These are phyloP conservation scores for Rhynchosporium agropyri DNA, from an alignment of 2,329 filamentous ascomycete species.

Conservation along the genomic window DNA sequence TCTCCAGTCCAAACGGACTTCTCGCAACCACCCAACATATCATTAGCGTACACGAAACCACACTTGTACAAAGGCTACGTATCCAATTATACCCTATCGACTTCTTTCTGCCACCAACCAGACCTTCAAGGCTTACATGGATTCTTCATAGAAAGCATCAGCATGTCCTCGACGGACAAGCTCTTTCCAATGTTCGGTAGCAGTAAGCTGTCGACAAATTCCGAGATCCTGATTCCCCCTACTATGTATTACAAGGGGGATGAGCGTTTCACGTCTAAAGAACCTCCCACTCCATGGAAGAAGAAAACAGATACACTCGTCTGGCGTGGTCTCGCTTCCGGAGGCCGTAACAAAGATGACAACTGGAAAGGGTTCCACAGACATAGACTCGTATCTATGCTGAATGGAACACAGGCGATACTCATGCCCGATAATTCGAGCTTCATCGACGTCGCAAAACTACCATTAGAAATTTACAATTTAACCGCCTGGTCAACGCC, in stretches of 20 bases:
- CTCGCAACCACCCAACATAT: slow-evolving; percentile 51
- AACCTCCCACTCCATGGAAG: slow-evolving; percentile 57
- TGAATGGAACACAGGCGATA: slow-evolving; percentile 48
- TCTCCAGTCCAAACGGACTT: slow-evolving; percentile 49
- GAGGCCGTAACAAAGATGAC: slow-evolving; percentile 51
- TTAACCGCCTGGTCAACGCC: slow-evolving; percentile 14
- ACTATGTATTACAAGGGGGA: slow-evolving; percentile 65
- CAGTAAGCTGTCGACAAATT: slow-evolving; percentile 62
- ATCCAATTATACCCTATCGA: slow-evolving; percentile 49
- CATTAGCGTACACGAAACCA: slow-evolving; percentile 49
- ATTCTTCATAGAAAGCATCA: slow-evolving; percentile 57
- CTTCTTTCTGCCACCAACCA: slow-evolving; percentile 51
- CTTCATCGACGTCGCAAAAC: slow-evolving; percentile 43
- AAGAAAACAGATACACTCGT: slow-evolving; percentile 56
- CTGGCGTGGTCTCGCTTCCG: slow-evolving; percentile 67
- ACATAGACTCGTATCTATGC: slow-evolving; percentile 56
- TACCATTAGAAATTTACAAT: slow-evolving; percentile 19
- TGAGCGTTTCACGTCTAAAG: slow-evolving; percentile 58
- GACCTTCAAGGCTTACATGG: slow-evolving; percentile 57
- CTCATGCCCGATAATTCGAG: slow-evolving; percentile 50
- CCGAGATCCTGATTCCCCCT: slow-evolving; percentile 64
- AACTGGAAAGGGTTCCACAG: slow-evolving; percentile 59
- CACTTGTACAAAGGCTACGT: slow-evolving; percentile 42
- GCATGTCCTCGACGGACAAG: slow-evolving; percentile 53
- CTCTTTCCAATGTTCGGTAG: slow-evolving; percentile 62